phyloP scores from a whole-genome alignment of 106 monocot genomes.

The Allium fistulosum region DNA sequence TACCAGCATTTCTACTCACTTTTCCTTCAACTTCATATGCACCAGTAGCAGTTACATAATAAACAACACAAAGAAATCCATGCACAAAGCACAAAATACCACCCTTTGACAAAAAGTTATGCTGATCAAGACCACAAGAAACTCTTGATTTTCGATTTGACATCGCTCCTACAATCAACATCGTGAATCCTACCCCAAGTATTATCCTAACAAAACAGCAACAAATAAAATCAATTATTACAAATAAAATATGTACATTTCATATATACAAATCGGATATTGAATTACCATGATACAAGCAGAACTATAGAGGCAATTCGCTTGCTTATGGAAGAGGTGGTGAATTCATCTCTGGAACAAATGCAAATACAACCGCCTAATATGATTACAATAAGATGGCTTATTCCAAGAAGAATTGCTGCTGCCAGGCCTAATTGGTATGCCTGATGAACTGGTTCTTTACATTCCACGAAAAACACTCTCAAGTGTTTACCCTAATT shows the following conservation, averaged over 20 bases:
- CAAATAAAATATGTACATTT: neutral
- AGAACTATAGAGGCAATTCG: constrained; percentile 39
- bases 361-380: constrained; percentile 70
- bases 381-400: constrained; percentile 54
- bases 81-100: constrained; percentile 74
- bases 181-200: constrained; percentile 26
- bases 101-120: constrained; percentile 41
- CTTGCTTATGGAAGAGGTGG: constrained; percentile 35
- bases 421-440: constrained; percentile 67
- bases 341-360: constrained; percentile 29
- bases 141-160: constrained; percentile 36
- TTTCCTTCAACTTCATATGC: constrained; percentile 9
- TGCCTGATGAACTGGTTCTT: constrained; percentile 63
- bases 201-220: constrained; percentile 27
- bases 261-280: neutral
- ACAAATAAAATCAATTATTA: neutral
- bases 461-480: constrained; percentile 73
- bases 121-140: constrained; percentile 35
- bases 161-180: constrained; percentile 58
- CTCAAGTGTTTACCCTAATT: constrained; percentile 56
- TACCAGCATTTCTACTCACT: constrained; percentile 1
- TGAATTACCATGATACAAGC: constrained; percentile 64
- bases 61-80: constrained; percentile 30
- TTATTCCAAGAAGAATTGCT: constrained; percentile 47
- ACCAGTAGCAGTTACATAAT: constrained; percentile 52